Base-by-base conservation (phyloP, 257 asterid species). In the Ehretia macrophylla region DNA sequence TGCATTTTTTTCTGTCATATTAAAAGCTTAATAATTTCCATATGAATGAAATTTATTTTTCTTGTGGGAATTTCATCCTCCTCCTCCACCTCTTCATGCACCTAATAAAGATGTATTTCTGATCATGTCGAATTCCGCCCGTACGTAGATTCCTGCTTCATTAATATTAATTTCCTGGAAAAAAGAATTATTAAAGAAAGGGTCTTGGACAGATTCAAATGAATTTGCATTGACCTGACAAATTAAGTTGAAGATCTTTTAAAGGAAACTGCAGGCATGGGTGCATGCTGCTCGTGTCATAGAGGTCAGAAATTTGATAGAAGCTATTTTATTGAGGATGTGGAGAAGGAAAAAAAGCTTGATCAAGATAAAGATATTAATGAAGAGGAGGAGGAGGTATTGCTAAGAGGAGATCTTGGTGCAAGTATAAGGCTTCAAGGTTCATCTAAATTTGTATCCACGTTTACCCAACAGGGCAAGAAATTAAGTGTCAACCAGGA, bases 201-300 rank as follows among this genome's bases (percentile, higher is more conserved):
- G 17, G 0, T 20, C 39, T 18, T 65, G 50, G 21, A 0, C 20
- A 19, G 27, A 21, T 38, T 40, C 47, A 19, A 60, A 44, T 60
- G 58, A 46, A 18, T 22, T 9, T 48, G 44, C 21, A 64, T 46
- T 46, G 57, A 57, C 37, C 14, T 32, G 54, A 4, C 45, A 47
- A 55, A 54, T 32, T 60, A 32, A 12, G 53, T 51, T 37, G 66
- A 66, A 73, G 68, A 73, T 59, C 65, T 35, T 32, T 56, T 68
- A n/a, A n/a, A n/a, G n/a, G n/a, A n/a, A n/a, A n/a, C n/a, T n/a
- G n/a, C n/a, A 68, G 69, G 77, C 10, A 79, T 90, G 98, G 98
- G 98, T 66, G 85, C 86, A 49, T 87, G 93, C 56, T 90, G 98
- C 73, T 78, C 94, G 5, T 85, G 97, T 64, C 97, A 83, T 32